These are phyloP conservation scores for Sugiyamaella grinbergsii DNA, from an alignment of 1,139 yeast genomes.

Conservation along the genomic window DNA sequence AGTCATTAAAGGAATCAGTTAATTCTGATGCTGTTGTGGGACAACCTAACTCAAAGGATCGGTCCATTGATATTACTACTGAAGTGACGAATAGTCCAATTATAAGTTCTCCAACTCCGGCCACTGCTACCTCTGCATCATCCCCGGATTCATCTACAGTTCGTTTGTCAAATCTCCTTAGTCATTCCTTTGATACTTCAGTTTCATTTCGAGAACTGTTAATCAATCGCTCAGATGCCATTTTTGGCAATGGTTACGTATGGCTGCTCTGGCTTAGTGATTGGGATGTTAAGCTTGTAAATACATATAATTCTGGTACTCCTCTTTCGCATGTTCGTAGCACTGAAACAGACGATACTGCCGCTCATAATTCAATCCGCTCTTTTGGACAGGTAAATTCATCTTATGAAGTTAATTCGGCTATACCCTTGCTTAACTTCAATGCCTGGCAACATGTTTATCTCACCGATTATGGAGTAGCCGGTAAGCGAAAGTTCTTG, in stretches of 20 bases:
- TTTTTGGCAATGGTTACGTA: slow-evolving; percentile 81
- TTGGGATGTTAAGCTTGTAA: slow-evolving; percentile 58
- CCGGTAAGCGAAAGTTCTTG: slow-evolving; percentile 74
- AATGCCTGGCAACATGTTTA: slow-evolving; percentile 89
- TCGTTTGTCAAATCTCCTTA: slow-evolving; percentile 35
- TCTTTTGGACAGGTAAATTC: slow-evolving; percentile 22
- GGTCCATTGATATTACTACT: slow-evolving; percentile 31
- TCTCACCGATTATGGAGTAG: slow-evolving; percentile 80
- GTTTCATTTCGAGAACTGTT: slow-evolving; percentile 59
- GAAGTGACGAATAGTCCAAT: slow-evolving; percentile 32
- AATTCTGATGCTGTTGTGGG: slow-evolving; percentile 33
- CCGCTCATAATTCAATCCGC: slow-evolving; percentile 22
- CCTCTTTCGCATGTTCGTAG: slow-evolving; percentile 55
- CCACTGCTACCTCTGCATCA: slow-evolving; percentile 13
- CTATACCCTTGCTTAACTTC: slow-evolving; percentile 75
- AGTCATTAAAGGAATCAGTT: slow-evolving; percentile 52
- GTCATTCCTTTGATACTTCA: slow-evolving; percentile 45
- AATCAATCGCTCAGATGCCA: slow-evolving; percentile 60
- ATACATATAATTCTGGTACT: slow-evolving; percentile 84
- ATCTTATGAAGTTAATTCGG: slow-evolving; percentile 41
- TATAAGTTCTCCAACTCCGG: slow-evolving; percentile 8
- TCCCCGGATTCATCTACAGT: slow-evolving; percentile 13
- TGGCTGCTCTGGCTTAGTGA: slow-evolving; percentile 67
- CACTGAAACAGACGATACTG: slow-evolving; percentile 13
- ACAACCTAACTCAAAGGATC: slow-evolving; percentile 22